Evolutionary conservation across 1,284 basidiomycete species (phyloP).

Genomic region (Trichosporon sp.): DNA sequence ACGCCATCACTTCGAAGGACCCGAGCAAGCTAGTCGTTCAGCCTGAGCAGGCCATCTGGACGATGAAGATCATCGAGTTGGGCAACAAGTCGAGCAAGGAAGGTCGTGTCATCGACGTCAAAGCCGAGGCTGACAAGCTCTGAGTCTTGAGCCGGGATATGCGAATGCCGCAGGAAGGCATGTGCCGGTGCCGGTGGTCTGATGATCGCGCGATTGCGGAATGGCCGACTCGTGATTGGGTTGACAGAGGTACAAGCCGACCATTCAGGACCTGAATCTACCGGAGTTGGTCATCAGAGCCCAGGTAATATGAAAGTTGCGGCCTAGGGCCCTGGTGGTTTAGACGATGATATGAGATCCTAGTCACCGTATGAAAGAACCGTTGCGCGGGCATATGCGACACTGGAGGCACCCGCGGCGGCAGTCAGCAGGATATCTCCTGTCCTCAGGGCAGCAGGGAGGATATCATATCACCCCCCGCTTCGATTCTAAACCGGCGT

Average conservation of each 20-base stretch:
- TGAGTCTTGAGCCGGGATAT: background rate
- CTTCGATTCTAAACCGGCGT: background rate
- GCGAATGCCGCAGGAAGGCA: background rate
- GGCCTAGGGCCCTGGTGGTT: background rate
- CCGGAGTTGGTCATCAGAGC: background rate
- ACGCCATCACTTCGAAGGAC: constrained; percentile 11
- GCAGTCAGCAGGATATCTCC: background rate
- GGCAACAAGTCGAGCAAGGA: constrained; percentile 30
- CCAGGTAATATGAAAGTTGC: background rate
- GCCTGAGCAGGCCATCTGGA: constrained; percentile 29
- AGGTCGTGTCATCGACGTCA: constrained; percentile 22
- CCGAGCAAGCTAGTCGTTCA: constrained; percentile 23
- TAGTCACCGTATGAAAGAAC: constrained; percentile 3
- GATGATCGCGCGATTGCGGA: background rate
- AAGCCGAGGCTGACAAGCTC: constrained; percentile 2
- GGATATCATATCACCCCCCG: background rate
- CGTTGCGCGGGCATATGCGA: background rate
- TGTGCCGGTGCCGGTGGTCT: background rate
- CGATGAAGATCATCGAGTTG: constrained; percentile 31
- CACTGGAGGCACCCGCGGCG: background rate
- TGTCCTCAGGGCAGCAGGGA: background rate
- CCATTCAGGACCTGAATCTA: background rate
- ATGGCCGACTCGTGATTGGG: background rate
- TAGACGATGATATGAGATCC: background rate
- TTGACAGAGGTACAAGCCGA: background rate